Base-by-base conservation (phyloP, 2,329 filamentous ascomycete genomes). In the Penicillium occitanis region DNA sequence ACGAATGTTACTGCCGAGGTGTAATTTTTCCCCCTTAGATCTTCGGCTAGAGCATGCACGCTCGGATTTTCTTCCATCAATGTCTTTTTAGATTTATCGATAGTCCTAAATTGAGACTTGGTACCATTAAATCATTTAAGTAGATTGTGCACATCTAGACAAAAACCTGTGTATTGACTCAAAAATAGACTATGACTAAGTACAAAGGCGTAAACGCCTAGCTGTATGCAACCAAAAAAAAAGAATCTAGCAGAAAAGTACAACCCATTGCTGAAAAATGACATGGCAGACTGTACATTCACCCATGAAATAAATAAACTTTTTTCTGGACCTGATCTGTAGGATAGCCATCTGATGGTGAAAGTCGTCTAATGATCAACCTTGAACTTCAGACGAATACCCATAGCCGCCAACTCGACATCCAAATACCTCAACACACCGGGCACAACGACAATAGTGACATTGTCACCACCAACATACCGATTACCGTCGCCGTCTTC, bases 331-430 rank as follows among this genome's bases (percentile, higher is more conserved):
- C 7, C 10, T 33, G 17, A 50, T 19, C 46, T 25, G 3, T 46
- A 46, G 2, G 22, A 14, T 28, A 11, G 14, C 14, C 25, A 2
- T 25, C 25, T 25, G 25, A 25, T 25, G 25, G 25, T 25, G 25
- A 25, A 4, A 25, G 25, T 25, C 8, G 51, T 19, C 67, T 74
- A 80, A 70, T 80, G 79, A 68, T 83, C 82, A 53, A 98, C 90
- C 77, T 90, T 90, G 76, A 97, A 98, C 84, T 92, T 97, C 81
- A 99, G 87, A 81, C 93, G 90, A 63, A 99, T 90, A 63, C 95
- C 95, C 95, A 99, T 99, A 65, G 93, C 93, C 42, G 93, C 92
- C 72, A 99, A 82, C 80, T 99, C 95, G 22, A 97, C 93, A 80
- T 99, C 95, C 70, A 99, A 81, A 82, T 91, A 98, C 80, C 91